A percentile compares a stretch with the other conserved stretches of the same genome.
Evolutionary conservation across 2,329 filamentous ascomycete species (phyloP).

Genomic region (Ceratocystis huliohia): DNA sequence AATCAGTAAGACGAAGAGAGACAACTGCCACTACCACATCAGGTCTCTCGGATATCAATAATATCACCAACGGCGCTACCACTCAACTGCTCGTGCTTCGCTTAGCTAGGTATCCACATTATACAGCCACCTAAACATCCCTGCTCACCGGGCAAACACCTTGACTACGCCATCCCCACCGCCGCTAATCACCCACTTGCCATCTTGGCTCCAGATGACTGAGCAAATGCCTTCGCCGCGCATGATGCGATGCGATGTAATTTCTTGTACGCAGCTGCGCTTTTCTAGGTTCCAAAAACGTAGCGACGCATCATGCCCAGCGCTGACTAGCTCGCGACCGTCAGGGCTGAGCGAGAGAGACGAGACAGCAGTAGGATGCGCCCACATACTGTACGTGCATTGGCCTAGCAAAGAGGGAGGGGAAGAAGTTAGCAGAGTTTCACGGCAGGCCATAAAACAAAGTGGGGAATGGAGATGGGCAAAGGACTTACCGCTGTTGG

Average conservation of each 20-base stretch:
- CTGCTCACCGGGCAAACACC: constrained; percentile 55
- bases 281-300: constrained; percentile 98
- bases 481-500: constrained; percentile 75
- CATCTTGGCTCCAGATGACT: constrained; percentile 92
- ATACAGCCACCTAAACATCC: neutral
- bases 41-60: constrained; percentile 7
- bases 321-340: constrained; percentile 85
- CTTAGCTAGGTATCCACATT: too few relatives aligned
- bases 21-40: neutral
- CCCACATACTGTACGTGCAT: constrained; percentile 98
- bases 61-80: neutral
- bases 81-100: neutral
- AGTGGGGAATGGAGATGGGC: neutral
- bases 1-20: neutral
- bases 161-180: constrained; percentile 94
- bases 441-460: neutral
- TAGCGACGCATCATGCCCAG: constrained; percentile 87
- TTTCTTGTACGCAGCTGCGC: constrained; percentile 85
- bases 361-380: constrained; percentile 86
- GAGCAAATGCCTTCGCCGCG: constrained; percentile 88
- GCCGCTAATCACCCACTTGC: constrained; percentile 84
- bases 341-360: constrained; percentile 85
- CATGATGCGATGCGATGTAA: constrained; percentile 87
- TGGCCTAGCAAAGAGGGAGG: constrained; percentile 50
- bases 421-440: neutral